Evolutionary conservation across 179 eudicot species (phyloP).

Genomic region (Vitellaria paradoxa): DNA sequence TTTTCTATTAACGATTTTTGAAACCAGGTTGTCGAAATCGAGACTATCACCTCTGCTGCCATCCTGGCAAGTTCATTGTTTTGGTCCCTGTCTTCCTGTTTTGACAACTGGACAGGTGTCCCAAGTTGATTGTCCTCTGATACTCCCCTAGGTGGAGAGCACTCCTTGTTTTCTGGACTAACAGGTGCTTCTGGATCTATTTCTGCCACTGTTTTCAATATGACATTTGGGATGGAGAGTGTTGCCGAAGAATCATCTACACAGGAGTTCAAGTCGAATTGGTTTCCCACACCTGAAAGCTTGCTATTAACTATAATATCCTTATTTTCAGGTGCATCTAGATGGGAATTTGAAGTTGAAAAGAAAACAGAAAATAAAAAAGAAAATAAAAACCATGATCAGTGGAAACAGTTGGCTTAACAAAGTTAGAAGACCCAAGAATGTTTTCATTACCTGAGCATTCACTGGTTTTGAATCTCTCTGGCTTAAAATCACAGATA

Average conservation of each 20-base stretch:
- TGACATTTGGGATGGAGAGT: conserved; percentile 6
- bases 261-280: conserved; percentile 31
- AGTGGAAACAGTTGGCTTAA: no score
- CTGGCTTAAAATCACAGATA: conserved; percentile 5
- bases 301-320: conserved; percentile 11
- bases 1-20: conserved; percentile 5
- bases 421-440: no score
- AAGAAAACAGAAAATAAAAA: no score
- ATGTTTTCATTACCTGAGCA: not conserved
- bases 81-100: conserved; percentile 18
- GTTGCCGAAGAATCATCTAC: conserved; percentile 17
- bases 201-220: conserved; percentile 2
- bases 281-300: conserved; percentile 13
- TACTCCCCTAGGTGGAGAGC: conserved; percentile 55
- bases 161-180: conserved; percentile 70
- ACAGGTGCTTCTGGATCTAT: conserved; percentile 51
- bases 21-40: conserved; percentile 29
- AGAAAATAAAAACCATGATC: no score
- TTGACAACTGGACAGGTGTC: conserved; percentile 11
- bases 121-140: conserved; percentile 39
- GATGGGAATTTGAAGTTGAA: no score
- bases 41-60: conserved; percentile 50
- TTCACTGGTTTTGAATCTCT: conserved; percentile 17
- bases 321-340: not conserved
- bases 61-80: conserved; percentile 28